Evolutionary conservation across 345 rosid genomes (phyloP), one percentile per base, ranked within the genome.

Genomic region (Punica granatum): DNA sequence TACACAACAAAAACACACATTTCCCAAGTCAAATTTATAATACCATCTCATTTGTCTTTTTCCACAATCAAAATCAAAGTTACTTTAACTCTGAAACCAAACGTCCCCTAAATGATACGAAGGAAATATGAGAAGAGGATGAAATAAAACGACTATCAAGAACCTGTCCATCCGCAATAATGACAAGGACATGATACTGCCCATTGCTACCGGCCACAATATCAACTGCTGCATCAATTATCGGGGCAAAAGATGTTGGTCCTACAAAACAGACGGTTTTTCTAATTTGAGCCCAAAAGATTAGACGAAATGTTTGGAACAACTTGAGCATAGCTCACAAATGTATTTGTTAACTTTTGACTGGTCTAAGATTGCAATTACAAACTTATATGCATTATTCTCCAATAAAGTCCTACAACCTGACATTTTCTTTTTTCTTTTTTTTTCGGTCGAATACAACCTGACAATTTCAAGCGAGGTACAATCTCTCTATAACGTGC

Each of bases 121-220:
- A n/a, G n/a, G n/a, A n/a, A n/a, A n/a, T n/a, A 12, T 66, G 51
- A n/a, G 7, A 64, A 46, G 34, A 59, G 1, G 61, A 65, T 16
- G 5, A 31, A 44, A 25, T 66, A 63, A 70, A 44, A 41, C 65
- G 46, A 60, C 49, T 26, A 67, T 64, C 33, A 42, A 16, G 23
- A 28, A 88, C 94, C 92, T 90, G 99, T 44, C 99, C 99, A 74
- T 94, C 99, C 37, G 97, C 99, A 51, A 94, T 66, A 59, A 94
- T 85, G 72, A 94, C 97, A 26, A 94, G 95, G 34, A 89, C 97
- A 58, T 94, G 99, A 76, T 90, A 91, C 67, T 76, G 99, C 62
- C 88, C 85, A 48, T 77, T 81, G 81, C 81, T 87, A 69, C 59
- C 60, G 73, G 88, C 88, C 67, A 94, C 97, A 69, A 94, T 90